phyloP scores from a whole-genome alignment of 345 rosid species.

The Bruguiera sexangula region DNA sequence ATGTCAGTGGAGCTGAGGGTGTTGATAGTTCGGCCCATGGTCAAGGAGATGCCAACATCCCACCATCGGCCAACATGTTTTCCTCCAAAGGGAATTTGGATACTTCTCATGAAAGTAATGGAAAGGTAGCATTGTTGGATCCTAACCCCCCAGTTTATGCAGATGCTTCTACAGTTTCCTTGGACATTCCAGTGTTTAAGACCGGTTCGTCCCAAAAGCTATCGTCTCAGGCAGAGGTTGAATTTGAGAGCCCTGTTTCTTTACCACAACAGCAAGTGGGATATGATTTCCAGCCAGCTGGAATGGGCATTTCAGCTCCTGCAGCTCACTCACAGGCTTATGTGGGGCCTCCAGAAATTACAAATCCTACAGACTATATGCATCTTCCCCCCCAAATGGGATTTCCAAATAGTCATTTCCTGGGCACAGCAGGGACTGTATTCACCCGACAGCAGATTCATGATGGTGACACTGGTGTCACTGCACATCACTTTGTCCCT shows the following conservation, averaged over 20 bases:
- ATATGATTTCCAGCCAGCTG: constrained; percentile 35
- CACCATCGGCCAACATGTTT: constrained; percentile 30
- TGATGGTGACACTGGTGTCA: constrained; percentile 24
- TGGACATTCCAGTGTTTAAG: constrained; percentile 34
- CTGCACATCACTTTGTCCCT: constrained; percentile 45
- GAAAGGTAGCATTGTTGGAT: constrained; percentile 27
- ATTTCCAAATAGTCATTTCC: constrained; percentile 36
- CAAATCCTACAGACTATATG: constrained; percentile 24
- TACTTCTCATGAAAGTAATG: constrained; percentile 28
- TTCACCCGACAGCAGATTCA: constrained; percentile 37
- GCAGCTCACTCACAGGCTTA: constrained; percentile 31
- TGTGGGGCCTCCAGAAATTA: not conserved
- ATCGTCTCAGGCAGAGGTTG: constrained; percentile 38
- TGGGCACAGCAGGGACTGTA: constrained; percentile 31
- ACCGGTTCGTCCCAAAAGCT: constrained; percentile 37
- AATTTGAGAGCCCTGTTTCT: constrained; percentile 37
- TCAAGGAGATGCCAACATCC: constrained; percentile 35
- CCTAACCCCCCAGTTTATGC: constrained; percentile 28
- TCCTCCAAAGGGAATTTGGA: constrained; percentile 35
- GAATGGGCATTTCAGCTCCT: constrained; percentile 25
- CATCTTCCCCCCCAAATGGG: constrained; percentile 45
- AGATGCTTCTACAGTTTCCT: constrained; percentile 36
- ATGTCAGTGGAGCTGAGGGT: constrained; percentile 47
- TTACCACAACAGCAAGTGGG: constrained; percentile 38
- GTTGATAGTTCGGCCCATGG: constrained; percentile 36